Evolutionary conservation across 1,139 yeast species (phyloP), one percentile per base, ranked within the genome.

Genomic region (Geotrichum candidum): DNA sequence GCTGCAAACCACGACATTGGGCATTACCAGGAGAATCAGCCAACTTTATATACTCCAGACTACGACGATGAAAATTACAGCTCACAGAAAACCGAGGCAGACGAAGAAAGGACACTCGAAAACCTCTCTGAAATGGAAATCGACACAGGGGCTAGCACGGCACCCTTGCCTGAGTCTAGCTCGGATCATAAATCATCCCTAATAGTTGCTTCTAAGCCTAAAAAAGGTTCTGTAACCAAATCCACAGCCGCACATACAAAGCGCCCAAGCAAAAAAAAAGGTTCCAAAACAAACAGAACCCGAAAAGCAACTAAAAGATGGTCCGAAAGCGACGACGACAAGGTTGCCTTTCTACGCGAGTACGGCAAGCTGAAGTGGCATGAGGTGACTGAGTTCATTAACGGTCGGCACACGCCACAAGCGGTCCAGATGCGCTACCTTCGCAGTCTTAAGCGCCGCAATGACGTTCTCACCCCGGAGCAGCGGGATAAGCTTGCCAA

Each of bases 321-420:
- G 80, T 72, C 79, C 0, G 70, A 68, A 51, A 70, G 71, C 13
- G 80, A 77, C 61, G 80, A 78, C 66, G 72, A 71, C 41, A 69
- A 76, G 3, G 71, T 78, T 27, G 73, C 76, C 1, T 71, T 73
- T 61, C 73, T 76, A 62, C 76, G 76, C 58, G 80, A 78, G 65
- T 73, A 70, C 53, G 66, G 70, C 65, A 68, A 71, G 48, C 69
- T 71, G 57, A 71, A 78, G 25, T 78, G 81, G 81, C 73, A 74
- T 53, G 72, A 70, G 56, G 77, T 78, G 56, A 75, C 77, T 35
- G 65, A 68, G 50, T 67, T 71, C 45, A 67, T 78, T 33, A 71
- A 73, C 15, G 64, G 69, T 29, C 67, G 73, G 56, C 80, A 78
- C 65, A 67, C 78, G 13, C 76, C 64, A 7, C 64, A 62, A 35